A percentile compares a stretch with the other conserved stretches of the same genome.
These are phyloP conservation scores for Phialocephala sp. DNA, from an alignment of 2,329 filamentous ascomycete genomes.

Conservation along the genomic window DNA sequence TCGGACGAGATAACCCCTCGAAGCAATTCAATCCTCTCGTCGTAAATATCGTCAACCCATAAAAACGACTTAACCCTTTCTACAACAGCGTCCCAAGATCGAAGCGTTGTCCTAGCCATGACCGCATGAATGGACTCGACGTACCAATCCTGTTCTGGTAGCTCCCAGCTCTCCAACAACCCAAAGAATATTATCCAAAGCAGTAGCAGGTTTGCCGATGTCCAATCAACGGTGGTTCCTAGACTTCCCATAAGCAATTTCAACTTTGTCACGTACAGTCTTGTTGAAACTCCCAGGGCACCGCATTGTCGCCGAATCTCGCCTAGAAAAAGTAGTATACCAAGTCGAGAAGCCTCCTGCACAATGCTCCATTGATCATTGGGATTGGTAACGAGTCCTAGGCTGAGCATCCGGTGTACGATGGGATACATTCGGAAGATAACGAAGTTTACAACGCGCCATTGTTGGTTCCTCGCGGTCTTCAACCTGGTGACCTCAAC, in stretches of 20 bases:
- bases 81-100: conserved; percentile 10
- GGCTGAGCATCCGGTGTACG: conserved; percentile 5
- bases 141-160: conserved; percentile 14
- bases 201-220: not conserved
- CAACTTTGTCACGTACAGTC: conserved; percentile 10
- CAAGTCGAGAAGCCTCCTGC: conserved; percentile 8
- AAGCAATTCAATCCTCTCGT: conserved; percentile 1
- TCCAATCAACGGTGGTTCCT: not conserved
- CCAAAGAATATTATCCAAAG: conserved; percentile 19
- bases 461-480: not conserved
- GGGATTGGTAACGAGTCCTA: not conserved
- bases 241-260: conserved; percentile 2
- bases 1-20: not conserved
- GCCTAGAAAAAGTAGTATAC: conserved; percentile 11
- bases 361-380: conserved; percentile 5
- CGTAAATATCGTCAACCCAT: conserved; percentile 11
- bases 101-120: not conserved
- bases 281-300: conserved; percentile 9
- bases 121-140: not conserved
- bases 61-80: not conserved
- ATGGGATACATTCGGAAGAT: conserved; percentile 10
- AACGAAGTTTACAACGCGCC: conserved; percentile 9
- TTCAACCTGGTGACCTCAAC: not conserved
- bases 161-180: conserved; percentile 6
- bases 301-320: conserved; percentile 15